Conservation (phyloP, 139 green algal species). For the Picochlorum sp. region DNA sequence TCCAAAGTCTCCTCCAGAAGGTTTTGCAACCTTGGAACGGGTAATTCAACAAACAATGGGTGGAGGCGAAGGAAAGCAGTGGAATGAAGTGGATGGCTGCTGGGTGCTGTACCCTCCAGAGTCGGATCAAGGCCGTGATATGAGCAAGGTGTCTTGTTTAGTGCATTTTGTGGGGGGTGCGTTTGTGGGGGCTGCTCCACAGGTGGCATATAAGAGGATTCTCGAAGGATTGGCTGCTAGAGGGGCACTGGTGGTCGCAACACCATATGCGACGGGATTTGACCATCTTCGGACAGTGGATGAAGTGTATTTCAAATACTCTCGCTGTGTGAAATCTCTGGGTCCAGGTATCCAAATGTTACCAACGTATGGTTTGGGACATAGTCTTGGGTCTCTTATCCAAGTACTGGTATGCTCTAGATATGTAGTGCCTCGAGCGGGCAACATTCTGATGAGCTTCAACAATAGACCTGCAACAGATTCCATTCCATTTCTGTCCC, state of each 20-base stretch:
- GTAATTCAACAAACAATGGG: slow-evolving; percentile 6
- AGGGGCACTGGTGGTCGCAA: slow-evolving; percentile 69
- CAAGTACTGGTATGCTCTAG: slow-evolving; percentile 77
- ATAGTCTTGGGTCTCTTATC: slow-evolving; percentile 76
- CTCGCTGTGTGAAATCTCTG: slow-evolving; percentile 52
- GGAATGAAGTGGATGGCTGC: slow-evolving; percentile 57
- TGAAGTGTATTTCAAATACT: slow-evolving; percentile 79
- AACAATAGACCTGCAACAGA: slow-evolving; percentile 77
- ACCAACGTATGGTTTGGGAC: slow-evolving; percentile 77
- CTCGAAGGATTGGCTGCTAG: slow-evolving; percentile 67
- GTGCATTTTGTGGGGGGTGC: slow-evolving; percentile 86
- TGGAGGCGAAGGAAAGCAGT: slow-evolving; percentile 28
- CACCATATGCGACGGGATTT: slow-evolving; percentile 69
- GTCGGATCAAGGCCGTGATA: background rate
- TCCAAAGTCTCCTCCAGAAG: background rate
- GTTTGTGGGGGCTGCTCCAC: slow-evolving; percentile 85
- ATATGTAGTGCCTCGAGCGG: slow-evolving; percentile 56
- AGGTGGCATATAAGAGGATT: slow-evolving; percentile 69
- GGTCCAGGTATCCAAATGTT: slow-evolving; percentile 33
- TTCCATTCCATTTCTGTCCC: slow-evolving; percentile 70
- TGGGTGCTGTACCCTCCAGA: slow-evolving; percentile 50
- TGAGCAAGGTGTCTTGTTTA: slow-evolving; percentile 20
- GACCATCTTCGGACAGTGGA: slow-evolving; percentile 84
- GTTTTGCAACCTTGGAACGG: slow-evolving; percentile 12
- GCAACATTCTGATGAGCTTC: slow-evolving; percentile 81